phyloP scores from a whole-genome alignment of 768 basidiomycete genomes.

The Boletus reticuloceps region DNA sequence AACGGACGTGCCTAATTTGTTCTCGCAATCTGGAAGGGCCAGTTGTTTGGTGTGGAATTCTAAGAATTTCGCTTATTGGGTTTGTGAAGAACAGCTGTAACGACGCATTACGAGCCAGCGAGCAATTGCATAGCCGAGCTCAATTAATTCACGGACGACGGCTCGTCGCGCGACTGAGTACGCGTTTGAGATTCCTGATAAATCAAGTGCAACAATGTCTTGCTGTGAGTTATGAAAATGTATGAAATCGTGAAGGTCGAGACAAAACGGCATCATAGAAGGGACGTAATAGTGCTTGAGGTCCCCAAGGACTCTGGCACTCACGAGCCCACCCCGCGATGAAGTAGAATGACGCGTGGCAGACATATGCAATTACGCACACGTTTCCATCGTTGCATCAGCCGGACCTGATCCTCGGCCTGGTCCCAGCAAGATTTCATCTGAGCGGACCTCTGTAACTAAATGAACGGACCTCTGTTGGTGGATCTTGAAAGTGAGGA shows the following conservation, averaged over 20 bases:
- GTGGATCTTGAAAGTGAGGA: slow-evolving; percentile 31
- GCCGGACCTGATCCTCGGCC: slow-evolving; percentile 34
- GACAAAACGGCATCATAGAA: slow-evolving; percentile 21
- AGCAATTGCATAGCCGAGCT: slow-evolving; percentile 31
- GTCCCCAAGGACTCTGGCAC: slow-evolving; percentile 18
- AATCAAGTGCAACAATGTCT: slow-evolving; percentile 31
- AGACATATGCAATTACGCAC: slow-evolving; percentile 22
- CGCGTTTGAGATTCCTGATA: slow-evolving; percentile 30
- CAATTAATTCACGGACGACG: slow-evolving; percentile 33
- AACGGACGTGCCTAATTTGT: slow-evolving; percentile 33
- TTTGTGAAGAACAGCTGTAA: slow-evolving; percentile 25
- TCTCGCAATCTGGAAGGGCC: slow-evolving; percentile 12
- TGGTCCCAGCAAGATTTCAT: slow-evolving; percentile 30
- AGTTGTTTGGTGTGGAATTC: slow-evolving; percentile 28
- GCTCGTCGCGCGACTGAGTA: slow-evolving; percentile 22
- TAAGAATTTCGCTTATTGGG: slow-evolving; percentile 31
- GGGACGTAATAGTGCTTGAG: slow-evolving; percentile 31
- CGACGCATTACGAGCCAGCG: slow-evolving; percentile 28
- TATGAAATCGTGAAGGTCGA: slow-evolving; percentile 26
- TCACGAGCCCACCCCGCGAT: slow-evolving; percentile 23
- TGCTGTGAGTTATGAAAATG: slow-evolving; percentile 26
- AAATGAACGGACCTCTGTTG: slow-evolving; percentile 31
- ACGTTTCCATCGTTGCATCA: slow-evolving; percentile 23
- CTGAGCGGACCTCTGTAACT: slow-evolving; percentile 28
- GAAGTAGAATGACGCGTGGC: slow-evolving; percentile 25